Conservation (phyloP, 2,329 filamentous ascomycete species). For the Epichloe bromicola region DNA sequence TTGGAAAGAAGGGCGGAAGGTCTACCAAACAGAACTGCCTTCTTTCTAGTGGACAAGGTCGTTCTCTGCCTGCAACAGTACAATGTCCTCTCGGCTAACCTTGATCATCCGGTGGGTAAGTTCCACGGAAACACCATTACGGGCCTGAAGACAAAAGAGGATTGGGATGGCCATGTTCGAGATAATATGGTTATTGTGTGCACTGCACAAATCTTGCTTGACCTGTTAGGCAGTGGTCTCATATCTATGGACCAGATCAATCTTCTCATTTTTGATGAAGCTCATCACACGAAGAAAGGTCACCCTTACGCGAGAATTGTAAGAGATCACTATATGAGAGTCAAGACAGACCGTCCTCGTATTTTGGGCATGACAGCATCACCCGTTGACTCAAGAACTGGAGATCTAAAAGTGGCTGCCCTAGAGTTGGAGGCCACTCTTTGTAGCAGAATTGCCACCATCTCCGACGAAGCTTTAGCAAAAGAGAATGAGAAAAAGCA, state of each 20-base stretch:
- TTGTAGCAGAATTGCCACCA: conserved; percentile 73
- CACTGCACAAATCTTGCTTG: conserved; percentile 75
- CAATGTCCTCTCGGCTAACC: conserved; percentile 66
- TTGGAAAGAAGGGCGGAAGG: conserved; percentile 53
- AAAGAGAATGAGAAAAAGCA: conserved; percentile 11
- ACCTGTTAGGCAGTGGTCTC: conserved; percentile 67
- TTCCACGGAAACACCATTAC: conserved; percentile 59
- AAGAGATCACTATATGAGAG: conserved; percentile 63
- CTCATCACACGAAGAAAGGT: conserved; percentile 89
- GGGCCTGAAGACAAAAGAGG: conserved; percentile 26
- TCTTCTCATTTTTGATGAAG: conserved; percentile 88
- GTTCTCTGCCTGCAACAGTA: conserved; percentile 84
- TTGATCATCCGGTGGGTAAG: conserved; percentile 60
- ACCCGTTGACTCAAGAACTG: conserved; percentile 67
- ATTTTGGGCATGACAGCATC: conserved; percentile 97
- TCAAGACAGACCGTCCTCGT: conserved; percentile 45
- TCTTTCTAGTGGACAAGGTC: conserved; percentile 87
- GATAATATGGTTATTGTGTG: conserved; percentile 79
- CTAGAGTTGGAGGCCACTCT: conserved; percentile 63
- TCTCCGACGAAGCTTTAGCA: conserved; percentile 25
- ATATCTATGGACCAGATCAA: conserved; percentile 74
- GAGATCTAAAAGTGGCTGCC: conserved; percentile 56
- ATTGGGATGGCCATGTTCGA: conserved; percentile 38
- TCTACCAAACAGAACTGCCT: conserved; percentile 52
- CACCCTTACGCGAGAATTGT: conserved; percentile 86